Conservation (phyloP, 1,284 basidiomycete genomes). For the Ustilago curta region DNA sequence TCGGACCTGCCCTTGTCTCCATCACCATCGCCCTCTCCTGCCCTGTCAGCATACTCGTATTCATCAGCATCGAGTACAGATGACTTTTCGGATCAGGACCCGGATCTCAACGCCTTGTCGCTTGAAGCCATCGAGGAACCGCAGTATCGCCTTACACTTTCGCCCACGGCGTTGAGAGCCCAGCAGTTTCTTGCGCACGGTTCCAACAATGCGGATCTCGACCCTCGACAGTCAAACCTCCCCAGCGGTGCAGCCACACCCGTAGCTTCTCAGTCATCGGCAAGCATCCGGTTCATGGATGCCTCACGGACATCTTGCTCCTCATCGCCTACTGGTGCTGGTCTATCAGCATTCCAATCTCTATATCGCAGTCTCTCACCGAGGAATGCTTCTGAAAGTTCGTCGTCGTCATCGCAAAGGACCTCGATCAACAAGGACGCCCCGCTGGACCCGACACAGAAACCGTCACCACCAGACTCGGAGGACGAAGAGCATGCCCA, state of each 20-base stretch:
- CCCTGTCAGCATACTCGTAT: conserved; percentile 52
- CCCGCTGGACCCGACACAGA: neutral
- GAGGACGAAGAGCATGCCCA: conserved; percentile 28
- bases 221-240: conserved; percentile 25
- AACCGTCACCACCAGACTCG: conserved; percentile 20
- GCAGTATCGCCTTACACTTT: conserved; percentile 27
- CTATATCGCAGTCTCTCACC: conserved; percentile 33
- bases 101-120: conserved; percentile 46
- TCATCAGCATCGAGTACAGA: conserved; percentile 38
- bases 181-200: neutral
- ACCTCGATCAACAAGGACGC: conserved; percentile 1
- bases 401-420: neutral
- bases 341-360: conserved; percentile 22
- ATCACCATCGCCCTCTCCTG: conserved; percentile 48
- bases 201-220: conserved; percentile 15
- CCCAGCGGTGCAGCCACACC: conserved; percentile 45
- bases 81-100: conserved; percentile 42
- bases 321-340: conserved; percentile 18
- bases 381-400: conserved; percentile 13
- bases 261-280: conserved; percentile 33
- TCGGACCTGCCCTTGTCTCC: conserved; percentile 35
- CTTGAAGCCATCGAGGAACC: conserved; percentile 54
- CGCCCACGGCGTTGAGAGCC: neutral
- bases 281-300: conserved; percentile 21
- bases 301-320: conserved; percentile 8